phyloP scores from a whole-genome alignment of 306 rosid genomes.

The Prunus salicina region DNA sequence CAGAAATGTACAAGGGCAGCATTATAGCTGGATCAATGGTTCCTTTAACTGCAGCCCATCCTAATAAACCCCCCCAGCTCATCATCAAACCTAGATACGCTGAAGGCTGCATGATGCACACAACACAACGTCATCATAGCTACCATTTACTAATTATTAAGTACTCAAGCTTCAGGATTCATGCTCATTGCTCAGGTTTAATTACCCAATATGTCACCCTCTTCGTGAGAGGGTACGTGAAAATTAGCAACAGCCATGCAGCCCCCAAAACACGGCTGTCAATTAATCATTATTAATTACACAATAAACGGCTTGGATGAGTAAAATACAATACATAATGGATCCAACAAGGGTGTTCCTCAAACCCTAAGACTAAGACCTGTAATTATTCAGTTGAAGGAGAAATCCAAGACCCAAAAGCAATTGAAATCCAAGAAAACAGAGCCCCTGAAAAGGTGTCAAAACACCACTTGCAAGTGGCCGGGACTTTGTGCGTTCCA shows the following conservation, averaged over 20 bases:
- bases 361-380: constrained; percentile 47
- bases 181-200: constrained; percentile 10
- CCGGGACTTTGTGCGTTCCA: constrained; percentile 82
- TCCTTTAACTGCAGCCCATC: constrained; percentile 90
- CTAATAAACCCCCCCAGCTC: constrained; percentile 92
- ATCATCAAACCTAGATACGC: constrained; percentile 85
- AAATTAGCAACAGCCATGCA: constrained; percentile 80
- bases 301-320: too few species aligned
- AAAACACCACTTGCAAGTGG: constrained; percentile 89
- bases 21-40: constrained; percentile 71
- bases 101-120: constrained; percentile 65
- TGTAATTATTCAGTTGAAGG: constrained; percentile 74
- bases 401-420: constrained; percentile 86
- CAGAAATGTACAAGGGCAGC: constrained; percentile 78
- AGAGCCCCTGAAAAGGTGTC: constrained; percentile 82
- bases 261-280: constrained; percentile 83
- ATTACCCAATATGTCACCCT: constrained; percentile 89
- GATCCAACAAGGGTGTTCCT: too few species aligned
- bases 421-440: constrained; percentile 86
- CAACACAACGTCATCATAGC: not conserved
- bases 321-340: too few species aligned
- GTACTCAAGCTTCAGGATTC: not conserved
- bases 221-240: constrained; percentile 95
- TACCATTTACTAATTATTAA: constrained; percentile 15
- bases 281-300: not conserved